Percentiles rank a stretch among this genome's conserved stretches.
Evolutionary conservation across 805 yeast species (phyloP).

Genomic region (Starmerella sp.): DNA sequence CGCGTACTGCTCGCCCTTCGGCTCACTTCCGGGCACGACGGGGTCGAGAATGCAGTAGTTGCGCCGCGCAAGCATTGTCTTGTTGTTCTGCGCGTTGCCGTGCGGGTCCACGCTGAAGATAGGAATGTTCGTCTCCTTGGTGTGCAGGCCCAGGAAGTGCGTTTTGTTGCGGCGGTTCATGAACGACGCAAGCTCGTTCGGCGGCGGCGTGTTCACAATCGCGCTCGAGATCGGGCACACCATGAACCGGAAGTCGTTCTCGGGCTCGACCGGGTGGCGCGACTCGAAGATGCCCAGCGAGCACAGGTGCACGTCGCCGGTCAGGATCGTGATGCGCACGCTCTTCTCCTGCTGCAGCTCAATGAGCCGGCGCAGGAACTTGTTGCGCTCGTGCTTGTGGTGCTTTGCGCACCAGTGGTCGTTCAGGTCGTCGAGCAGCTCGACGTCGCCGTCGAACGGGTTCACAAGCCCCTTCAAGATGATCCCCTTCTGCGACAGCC

Average conservation of each 20-base stretch:
- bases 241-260: conserved; percentile 62
- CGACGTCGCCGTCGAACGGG: conserved; percentile 85
- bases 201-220: conserved; percentile 86
- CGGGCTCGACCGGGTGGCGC: conserved; percentile 41
- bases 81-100: conserved; percentile 38
- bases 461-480: conserved; percentile 66
- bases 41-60: conserved; percentile 42
- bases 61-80: conserved; percentile 43
- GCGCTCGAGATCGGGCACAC: conserved; percentile 84
- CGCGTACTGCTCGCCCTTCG: conserved; percentile 7
- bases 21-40: conserved; percentile 8
- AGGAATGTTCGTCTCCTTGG: conserved; percentile 76
- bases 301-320: conserved; percentile 91
- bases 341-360: conserved; percentile 53
- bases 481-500: conserved; percentile 34
- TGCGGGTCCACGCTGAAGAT: conserved; percentile 52
- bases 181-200: conserved; percentile 68
- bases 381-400: conserved; percentile 79
- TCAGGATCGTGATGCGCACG: conserved; percentile 67
- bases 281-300: conserved; percentile 69
- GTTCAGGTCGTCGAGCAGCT: conserved; percentile 80
- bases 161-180: conserved; percentile 54
- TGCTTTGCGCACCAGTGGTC: conserved; percentile 93
- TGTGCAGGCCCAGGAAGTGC: conserved; percentile 53
- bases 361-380: conserved; percentile 48